phyloP scores from a whole-genome alignment of 2,329 filamentous ascomycete genomes.

The Pseudogymnoascus sp. region DNA sequence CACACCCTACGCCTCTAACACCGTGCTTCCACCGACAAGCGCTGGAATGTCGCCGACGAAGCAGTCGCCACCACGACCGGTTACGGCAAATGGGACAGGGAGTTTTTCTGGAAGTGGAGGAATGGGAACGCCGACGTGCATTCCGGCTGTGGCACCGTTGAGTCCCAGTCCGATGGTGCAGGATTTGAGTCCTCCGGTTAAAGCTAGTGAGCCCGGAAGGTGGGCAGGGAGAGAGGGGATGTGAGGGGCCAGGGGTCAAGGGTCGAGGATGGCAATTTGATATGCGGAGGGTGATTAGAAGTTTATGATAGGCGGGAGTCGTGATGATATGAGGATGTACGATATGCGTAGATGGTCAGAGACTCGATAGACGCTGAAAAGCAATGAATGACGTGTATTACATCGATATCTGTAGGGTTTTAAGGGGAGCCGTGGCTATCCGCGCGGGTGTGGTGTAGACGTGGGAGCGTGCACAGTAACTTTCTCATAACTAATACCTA shows the following conservation, averaged over 20 bases:
- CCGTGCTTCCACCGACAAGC: slow-evolving; percentile 24
- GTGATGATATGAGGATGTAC: neutral
- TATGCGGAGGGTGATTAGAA: neutral
- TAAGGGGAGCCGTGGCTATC: neutral
- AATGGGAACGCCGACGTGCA: slow-evolving; percentile 33
- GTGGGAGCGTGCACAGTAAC: neutral
- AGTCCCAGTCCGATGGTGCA: slow-evolving; percentile 49
- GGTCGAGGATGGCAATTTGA: neutral
- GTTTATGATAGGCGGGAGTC: neutral
- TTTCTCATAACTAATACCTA: neutral
- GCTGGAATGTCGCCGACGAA: slow-evolving; percentile 39
- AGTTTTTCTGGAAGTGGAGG: slow-evolving; percentile 14
- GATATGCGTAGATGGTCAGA: neutral
- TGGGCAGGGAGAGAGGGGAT: neutral
- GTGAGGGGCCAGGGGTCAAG: neutral
- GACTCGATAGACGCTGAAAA: neutral
- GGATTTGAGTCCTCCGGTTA: slow-evolving; percentile 53
- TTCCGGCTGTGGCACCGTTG: slow-evolving; percentile 50
- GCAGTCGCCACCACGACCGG: slow-evolving; percentile 28
- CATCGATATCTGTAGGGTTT: neutral
- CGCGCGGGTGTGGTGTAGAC: neutral
- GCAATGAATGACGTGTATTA: slow-evolving; percentile 2
- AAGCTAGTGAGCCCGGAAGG: slow-evolving; percentile 27
- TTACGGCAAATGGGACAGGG: slow-evolving; percentile 19
- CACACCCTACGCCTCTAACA: slow-evolving; percentile 7